Conservation (phyloP, 805 yeast species). For the Saturnispora serradocipensis region DNA sequence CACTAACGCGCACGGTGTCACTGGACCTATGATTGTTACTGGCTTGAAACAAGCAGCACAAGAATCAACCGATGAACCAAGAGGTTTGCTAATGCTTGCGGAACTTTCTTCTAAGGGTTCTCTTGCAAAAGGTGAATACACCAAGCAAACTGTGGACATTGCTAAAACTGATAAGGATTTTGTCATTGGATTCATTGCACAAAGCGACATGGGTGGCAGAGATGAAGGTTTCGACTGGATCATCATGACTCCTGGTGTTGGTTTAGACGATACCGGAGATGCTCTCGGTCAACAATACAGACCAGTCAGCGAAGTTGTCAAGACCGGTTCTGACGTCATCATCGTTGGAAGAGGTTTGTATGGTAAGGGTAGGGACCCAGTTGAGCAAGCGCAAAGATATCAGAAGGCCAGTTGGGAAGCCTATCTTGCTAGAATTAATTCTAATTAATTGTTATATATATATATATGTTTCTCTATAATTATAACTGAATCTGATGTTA, state of each 20-base stretch:
- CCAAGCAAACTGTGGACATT: constrained; percentile 78
- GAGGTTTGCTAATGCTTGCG: constrained; percentile 92
- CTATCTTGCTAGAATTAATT: constrained; percentile 40
- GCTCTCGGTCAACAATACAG: constrained; percentile 94
- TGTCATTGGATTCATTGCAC: constrained; percentile 96
- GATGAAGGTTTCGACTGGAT: constrained; percentile 91
- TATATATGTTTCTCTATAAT: background rate
- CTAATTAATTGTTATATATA: background rate
- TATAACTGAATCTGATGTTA: background rate
- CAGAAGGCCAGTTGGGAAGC: constrained; percentile 94
- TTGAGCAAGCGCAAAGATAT: constrained; percentile 79
- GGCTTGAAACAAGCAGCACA: constrained; percentile 80
- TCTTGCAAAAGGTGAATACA: constrained; percentile 86
- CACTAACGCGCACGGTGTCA: constrained; percentile 95
- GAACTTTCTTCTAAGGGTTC: constrained; percentile 93
- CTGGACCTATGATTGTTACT: constrained; percentile 86
- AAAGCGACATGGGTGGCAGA: constrained; percentile 73
- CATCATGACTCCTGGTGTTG: constrained; percentile 97
- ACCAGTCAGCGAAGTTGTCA: constrained; percentile 75
- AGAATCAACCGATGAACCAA: constrained; percentile 61
- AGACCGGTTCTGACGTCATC: constrained; percentile 85
- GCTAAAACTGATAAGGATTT: constrained; percentile 77
- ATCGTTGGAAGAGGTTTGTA: constrained; percentile 98
- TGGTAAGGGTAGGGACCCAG: constrained; percentile 90
- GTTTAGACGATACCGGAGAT: constrained; percentile 94